These are phyloP conservation scores for Chondrus crispus DNA, from an alignment of 23 red algal genomes.

Conservation along the genomic window DNA sequence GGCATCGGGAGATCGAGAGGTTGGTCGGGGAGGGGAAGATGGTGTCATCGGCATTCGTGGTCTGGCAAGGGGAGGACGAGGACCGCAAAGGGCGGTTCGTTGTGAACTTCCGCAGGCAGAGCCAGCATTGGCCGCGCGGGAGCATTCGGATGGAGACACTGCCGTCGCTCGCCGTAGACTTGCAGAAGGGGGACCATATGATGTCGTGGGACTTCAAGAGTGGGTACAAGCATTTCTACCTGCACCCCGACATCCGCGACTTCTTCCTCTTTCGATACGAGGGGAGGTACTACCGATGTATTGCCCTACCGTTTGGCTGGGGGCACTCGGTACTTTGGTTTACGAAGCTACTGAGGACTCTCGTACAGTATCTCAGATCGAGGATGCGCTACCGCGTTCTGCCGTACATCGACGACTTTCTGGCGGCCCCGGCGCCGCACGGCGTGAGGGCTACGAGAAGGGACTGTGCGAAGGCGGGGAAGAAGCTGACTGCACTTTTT, in stretches of 20 bases:
- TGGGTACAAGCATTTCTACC: background rate
- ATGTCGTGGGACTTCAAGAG: background rate
- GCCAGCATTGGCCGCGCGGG: background rate
- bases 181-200: background rate
- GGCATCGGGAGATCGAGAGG: background rate
- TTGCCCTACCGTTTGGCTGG: background rate
- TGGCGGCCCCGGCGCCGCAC: background rate
- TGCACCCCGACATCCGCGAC: background rate
- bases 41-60: background rate
- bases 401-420: background rate
- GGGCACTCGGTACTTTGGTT: background rate
- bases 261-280: background rate
- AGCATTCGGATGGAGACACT: background rate
- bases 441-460: background rate
- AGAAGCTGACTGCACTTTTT: background rate
- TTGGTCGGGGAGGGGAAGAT: background rate
- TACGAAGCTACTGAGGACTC: background rate
- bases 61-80: background rate
- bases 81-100: constrained; percentile 9
- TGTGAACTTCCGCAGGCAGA: background rate
- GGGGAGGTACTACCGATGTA: background rate
- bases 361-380: background rate
- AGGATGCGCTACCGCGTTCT: background rate
- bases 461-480: background rate
- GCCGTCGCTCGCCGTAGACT: background rate